phyloP scores from a whole-genome alignment of 306 rosid genomes.

The Rubus idaeus region DNA sequence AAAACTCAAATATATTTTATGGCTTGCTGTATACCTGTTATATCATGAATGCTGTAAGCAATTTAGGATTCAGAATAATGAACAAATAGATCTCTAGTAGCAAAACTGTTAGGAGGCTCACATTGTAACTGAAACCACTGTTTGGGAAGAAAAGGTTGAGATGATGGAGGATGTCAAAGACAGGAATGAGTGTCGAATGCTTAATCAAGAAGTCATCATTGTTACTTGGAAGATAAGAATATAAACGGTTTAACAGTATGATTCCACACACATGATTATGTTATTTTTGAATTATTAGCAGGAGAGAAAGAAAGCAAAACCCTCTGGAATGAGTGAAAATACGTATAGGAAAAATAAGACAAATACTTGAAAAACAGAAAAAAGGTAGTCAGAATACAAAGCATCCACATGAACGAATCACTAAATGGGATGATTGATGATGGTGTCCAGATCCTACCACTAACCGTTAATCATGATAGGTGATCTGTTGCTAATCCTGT shows the following conservation, averaged over 20 bases:
- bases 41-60: neutral
- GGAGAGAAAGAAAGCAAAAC: conserved; percentile 1
- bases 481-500: neutral
- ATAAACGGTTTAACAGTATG: conserved; percentile 24
- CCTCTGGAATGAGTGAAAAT: neutral
- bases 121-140: conserved; percentile 1
- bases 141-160: conserved; percentile 17
- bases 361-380: neutral
- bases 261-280: conserved; percentile 38
- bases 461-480: neutral
- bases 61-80: neutral
- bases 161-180: conserved; percentile 14
- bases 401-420: neutral
- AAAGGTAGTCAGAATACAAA: conserved; percentile 1
- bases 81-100: conserved; percentile 6
- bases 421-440: conserved; percentile 4
- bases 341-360: too few relatives aligned
- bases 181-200: conserved; percentile 18
- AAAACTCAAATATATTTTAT: neutral
- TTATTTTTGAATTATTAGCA: conserved; percentile 23
- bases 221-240: conserved; percentile 26
- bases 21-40: neutral
- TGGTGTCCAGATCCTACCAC: neutral
- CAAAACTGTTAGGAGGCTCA: conserved; percentile 16
- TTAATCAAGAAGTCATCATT: conserved; percentile 37